Evolutionary conservation across 1,139 yeast genomes (phyloP).

Genomic region (Ogataea hybrid): DNA sequence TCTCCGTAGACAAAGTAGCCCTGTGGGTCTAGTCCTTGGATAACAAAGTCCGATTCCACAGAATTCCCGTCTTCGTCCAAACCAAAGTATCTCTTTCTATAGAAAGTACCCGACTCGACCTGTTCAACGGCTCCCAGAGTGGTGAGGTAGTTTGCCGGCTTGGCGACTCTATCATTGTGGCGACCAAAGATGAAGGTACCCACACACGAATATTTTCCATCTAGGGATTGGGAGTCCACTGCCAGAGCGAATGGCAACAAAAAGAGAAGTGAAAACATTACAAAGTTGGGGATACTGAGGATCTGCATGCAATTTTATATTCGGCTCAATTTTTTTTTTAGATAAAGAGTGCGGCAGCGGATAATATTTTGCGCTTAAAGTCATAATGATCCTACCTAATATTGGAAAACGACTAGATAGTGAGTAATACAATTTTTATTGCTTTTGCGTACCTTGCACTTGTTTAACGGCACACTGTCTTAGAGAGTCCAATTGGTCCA

Average conservation of each 20-base stretch:
- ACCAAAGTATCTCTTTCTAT: constrained; percentile 40
- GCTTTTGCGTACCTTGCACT: constrained; percentile 5
- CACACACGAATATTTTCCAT: constrained; percentile 31
- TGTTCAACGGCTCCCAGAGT: constrained; percentile 40
- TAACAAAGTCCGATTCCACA: constrained; percentile 26
- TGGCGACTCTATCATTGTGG: constrained; percentile 44
- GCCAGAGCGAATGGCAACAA: constrained; percentile 6
- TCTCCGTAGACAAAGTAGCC: constrained; percentile 36
- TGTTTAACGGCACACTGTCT: constrained; percentile 26
- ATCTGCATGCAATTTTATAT: background rate
- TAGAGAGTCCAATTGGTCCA: constrained; percentile 21
- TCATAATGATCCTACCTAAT: background rate
- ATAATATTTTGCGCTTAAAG: background rate
- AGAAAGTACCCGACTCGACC: constrained; percentile 36
- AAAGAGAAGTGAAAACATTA: background rate
- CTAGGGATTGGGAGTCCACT: constrained; percentile 17
- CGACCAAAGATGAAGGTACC: constrained; percentile 45
- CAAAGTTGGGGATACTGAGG: background rate
- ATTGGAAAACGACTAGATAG: background rate
- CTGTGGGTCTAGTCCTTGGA: constrained; percentile 32
- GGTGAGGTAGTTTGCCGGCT: constrained; percentile 41
- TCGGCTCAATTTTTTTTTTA: background rate
- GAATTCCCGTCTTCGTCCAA: constrained; percentile 24
- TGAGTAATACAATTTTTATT: background rate
- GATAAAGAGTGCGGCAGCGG: background rate